Evolutionary conservation across 2,329 filamentous ascomycete species (phyloP), one percentile per base, ranked within the genome.

Genomic region (Cyphellophora attinorum): DNA sequence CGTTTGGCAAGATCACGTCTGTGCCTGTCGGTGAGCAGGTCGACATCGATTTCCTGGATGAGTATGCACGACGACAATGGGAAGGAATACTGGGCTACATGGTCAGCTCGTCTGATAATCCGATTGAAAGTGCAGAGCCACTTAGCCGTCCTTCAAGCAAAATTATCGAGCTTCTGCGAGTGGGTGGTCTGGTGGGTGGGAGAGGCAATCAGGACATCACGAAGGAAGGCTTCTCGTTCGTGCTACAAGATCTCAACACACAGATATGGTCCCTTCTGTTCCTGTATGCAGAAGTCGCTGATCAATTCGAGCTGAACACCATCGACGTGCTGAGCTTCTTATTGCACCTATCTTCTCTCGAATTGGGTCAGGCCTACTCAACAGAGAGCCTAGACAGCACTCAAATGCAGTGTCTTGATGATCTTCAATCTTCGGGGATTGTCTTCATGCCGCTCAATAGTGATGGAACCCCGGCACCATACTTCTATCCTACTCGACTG

Each of bases 261-360:
- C 91, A 98, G 58, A 86, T 98, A 21, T 98, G 91, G 91, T 91
- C 86, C 16, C 68, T 98, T 30, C 69, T 98, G 21, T 80, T 98
- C 18, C 78, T 95, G 19, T 98, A 94, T 69, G 77, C 98, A 33
- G 84, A 93, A 47, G 82, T 85, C 41, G 81, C 82, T 29, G 80
- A 85, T 48, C 65, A 68, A 35, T 71, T 83, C 11, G 73, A 74
- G 19, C 81, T 94, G 69, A 85, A 94, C 47, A 79, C 82, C 39
- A 86, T 94, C 31, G 91, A 98, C 53, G 88, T 96, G 56, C 75
- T 98, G 5, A 88, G 85, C 5, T 98, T 98, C 57, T 76, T 98
- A 48, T 96, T 98, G 59, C 83, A 95, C 54, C 78, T 98, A 17
- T 89, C 89, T 29, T 93, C 83, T 34, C 76, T 96, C 39, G 88